Base-by-base conservation (phyloP, 805 yeast species). In the Scheffersomyces spartinae region DNA sequence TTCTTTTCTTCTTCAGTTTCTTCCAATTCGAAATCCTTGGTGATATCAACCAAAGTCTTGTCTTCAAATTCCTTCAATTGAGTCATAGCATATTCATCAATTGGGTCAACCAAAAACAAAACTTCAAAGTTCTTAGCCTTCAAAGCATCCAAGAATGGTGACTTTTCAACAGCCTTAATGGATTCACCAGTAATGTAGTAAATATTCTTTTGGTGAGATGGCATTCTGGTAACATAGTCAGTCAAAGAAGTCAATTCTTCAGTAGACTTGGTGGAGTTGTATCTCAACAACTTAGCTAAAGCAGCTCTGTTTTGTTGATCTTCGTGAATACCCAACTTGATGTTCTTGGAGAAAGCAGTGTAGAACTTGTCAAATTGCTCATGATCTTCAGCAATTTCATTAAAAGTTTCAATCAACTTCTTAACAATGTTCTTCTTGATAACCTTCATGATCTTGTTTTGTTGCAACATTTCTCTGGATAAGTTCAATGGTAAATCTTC, bases 161-260 rank as follows among this genome's bases (percentile, higher is more conserved):
- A 88, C 66, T 84, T 84, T 74, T 91, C 96, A 50, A 91, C 94
- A 45, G 95, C 84, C 77, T 91, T 88, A 57, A 83, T 61, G 35
- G 94, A 74, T 72, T 91, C 98, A 79, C 98, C 99, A 55, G 99
- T 91, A 63, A 91, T 91, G 76, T 73, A 91, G 78, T 91, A 91
- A 54, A 91, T 83, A 74, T 91, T 91, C 91, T 91, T 86, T 73
- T 91, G 99, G 72, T 84, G 95, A 68, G 85, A 96, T 60, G 91
- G 95, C 99, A 91, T 91, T 69, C 97, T 82, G 43, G 97, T 88
- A 40, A 91, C 94, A 68, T 91, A 91, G 69, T 91, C 99, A 43
- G 93, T 64, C 52, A 91, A 74, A 20, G 97, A 88, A 42, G 96
- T 88, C 60, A 70, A 58, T 71, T 91, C 98, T 53, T 88, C 98